Evolutionary conservation across 2,329 filamentous ascomycete genomes (phyloP), one percentile per base, ranked within the genome.

Genomic region (Clonostachys solani): DNA sequence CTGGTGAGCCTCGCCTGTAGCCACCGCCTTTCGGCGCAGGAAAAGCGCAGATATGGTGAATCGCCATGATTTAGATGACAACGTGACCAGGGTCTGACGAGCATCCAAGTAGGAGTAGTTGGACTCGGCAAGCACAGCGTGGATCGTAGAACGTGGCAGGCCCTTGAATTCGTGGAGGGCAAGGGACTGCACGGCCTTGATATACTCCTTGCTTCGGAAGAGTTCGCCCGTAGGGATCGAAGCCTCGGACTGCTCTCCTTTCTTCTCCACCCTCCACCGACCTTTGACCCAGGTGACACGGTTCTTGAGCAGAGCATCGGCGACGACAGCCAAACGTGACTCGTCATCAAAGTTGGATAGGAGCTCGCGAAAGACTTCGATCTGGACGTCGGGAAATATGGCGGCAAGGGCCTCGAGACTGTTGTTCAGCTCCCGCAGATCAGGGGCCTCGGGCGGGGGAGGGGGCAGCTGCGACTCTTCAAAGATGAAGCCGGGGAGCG

Each of bases 301-400:
- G 57, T 86, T 83, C 68, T 88, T 90, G 49, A 94, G 73, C 49
- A 94, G 71, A 44, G 83, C 79, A 60, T 94, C 88, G 12, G 88
- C 88, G 29, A 92, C 84, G 43, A 94, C 76, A 40, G 88, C 84
- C 19, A 92, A 68, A 53, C 87, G 75, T 51, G 87, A 92, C 64
- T 92, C 86, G 56, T 84, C 82, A 57, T 86, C 85, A 60, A 92
- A 86, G 58, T 75, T 86, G 37, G 76, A 69, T 43, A 94, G 80
- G 79, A 94, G 87, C 69, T 92, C 88, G 41, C 88, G 81, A 60
- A 94, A 89, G 16, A 92, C 88, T 55, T 92, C 87, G 50, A 88
- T 75, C 64, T 90, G 86, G n/a, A 92, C 74, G 64, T 92, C 82
- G 29, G 89, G 89, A 54, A 94, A 94, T 9, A 92, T 76, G 43